Evolutionary conservation across 1,139 yeast genomes (phyloP).

Genomic region (Waltiozyma sp.): DNA sequence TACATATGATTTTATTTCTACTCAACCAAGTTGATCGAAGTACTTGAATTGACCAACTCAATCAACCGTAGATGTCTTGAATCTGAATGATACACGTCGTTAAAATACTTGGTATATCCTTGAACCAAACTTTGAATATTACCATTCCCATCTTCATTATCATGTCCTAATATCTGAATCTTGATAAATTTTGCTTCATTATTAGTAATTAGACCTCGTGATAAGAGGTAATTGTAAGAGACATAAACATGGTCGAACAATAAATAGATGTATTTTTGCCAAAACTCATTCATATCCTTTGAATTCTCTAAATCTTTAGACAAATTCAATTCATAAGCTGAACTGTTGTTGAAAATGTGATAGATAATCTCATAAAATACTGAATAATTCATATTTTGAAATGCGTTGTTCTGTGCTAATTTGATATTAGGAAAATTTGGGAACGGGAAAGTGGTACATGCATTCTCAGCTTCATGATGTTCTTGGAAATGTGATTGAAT

Average conservation of each 20-base stretch:
- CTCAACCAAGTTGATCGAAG: too few species aligned
- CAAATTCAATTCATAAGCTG: neutral
- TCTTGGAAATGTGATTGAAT: neutral
- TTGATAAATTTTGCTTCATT: neutral
- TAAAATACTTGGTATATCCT: neutral
- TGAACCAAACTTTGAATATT: neutral
- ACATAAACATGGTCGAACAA: neutral
- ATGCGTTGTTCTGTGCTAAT: neutral
- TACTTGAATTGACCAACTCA: neutral
- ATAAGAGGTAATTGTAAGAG: neutral
- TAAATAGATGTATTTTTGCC: neutral
- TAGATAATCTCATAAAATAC: neutral
- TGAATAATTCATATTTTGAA: neutral
- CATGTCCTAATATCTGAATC: neutral
- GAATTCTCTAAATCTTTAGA: neutral
- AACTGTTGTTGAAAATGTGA: neutral
- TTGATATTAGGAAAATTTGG: neutral
- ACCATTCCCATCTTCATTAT: neutral
- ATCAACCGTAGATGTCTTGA: neutral
- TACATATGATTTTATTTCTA: too few species aligned
- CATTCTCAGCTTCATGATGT: neutral
- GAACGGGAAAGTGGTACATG: neutral
- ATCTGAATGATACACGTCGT: neutral
- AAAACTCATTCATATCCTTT: neutral
- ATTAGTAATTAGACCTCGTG: neutral